These are phyloP conservation scores for Cytospora chrysosperma DNA, from an alignment of 2,329 filamentous ascomycete species.

Conservation along the genomic window DNA sequence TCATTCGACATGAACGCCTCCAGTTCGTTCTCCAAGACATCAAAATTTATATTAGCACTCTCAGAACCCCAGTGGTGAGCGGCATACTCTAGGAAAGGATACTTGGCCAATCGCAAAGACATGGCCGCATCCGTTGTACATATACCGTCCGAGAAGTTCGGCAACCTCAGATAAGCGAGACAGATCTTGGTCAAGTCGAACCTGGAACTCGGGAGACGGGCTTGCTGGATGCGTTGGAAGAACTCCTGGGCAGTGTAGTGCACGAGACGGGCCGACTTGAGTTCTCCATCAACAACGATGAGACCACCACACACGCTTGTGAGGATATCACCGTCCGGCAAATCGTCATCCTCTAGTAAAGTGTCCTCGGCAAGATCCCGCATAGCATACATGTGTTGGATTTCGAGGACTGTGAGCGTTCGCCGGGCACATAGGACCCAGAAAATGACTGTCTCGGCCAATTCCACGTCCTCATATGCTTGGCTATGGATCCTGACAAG, in stretches of 20 bases:
- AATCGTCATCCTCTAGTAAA: constrained; percentile 2
- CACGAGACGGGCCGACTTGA: not conserved
- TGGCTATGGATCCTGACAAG: constrained; percentile 5
- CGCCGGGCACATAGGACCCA: constrained; percentile 6
- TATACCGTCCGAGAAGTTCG: not conserved
- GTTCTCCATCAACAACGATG: not conserved
- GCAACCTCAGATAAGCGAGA: not conserved
- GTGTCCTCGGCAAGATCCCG: not conserved
- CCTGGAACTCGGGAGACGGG: not conserved
- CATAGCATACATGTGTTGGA: constrained; percentile 11
- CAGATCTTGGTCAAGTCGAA: not conserved
- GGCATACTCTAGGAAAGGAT: not conserved
- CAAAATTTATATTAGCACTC: not conserved
- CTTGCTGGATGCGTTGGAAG: not conserved
- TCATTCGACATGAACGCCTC: not conserved
- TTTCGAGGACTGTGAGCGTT: not conserved
- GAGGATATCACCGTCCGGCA: not conserved
- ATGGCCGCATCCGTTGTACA: not conserved
- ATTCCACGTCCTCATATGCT: constrained; percentile 3
- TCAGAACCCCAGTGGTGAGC: not conserved
- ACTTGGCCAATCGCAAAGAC: not conserved
- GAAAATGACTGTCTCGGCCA: constrained; percentile 2
- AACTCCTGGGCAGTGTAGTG: not conserved
- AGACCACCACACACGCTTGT: constrained; percentile 6
- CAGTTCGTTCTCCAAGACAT: not conserved